phyloP scores from a whole-genome alignment of 208 protist species.

The Trypanosoma cruzi region DNA sequence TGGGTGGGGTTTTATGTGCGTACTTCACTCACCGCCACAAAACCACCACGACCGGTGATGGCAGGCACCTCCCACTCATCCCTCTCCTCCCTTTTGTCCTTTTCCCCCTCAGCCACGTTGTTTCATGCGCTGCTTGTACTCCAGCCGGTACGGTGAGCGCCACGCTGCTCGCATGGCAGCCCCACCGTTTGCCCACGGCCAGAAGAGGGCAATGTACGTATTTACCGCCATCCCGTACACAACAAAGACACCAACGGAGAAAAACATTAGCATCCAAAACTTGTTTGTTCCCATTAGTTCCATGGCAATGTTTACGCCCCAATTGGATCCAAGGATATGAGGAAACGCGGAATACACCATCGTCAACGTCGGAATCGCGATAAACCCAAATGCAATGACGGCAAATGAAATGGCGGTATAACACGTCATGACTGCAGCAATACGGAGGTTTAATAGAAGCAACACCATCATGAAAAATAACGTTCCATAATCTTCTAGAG shows the following conservation, averaged over 20 bases:
- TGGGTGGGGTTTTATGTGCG: no score
- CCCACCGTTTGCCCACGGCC: constrained; percentile 60
- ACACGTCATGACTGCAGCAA: constrained; percentile 66
- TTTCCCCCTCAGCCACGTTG: no score
- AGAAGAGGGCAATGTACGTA: constrained; percentile 62
- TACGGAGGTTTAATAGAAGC: constrained; percentile 63
- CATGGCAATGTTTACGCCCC: constrained; percentile 50
- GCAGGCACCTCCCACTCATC: not conserved
- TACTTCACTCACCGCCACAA: no score
- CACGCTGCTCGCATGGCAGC: constrained; percentile 50
- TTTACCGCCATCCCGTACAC: constrained; percentile 58
- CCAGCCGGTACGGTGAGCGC: constrained; percentile 41
- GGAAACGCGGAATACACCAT: constrained; percentile 54
- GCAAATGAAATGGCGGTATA: constrained; percentile 43
- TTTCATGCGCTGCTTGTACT: constrained; percentile 2
- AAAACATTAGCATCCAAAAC: constrained; percentile 60
- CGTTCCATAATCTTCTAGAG: constrained; percentile 69
- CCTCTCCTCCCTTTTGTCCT: not conserved
- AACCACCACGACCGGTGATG: no score
- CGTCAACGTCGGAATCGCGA: constrained; percentile 29
- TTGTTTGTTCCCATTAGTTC: constrained; percentile 47
- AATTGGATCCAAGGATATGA: constrained; percentile 60
- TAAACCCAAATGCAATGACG: constrained; percentile 46
- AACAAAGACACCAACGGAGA: constrained; percentile 49
- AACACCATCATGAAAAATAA: constrained; percentile 77